These are phyloP conservation scores for Kandelia obovata DNA, from an alignment of 345 rosid genomes.

Conservation along the genomic window DNA sequence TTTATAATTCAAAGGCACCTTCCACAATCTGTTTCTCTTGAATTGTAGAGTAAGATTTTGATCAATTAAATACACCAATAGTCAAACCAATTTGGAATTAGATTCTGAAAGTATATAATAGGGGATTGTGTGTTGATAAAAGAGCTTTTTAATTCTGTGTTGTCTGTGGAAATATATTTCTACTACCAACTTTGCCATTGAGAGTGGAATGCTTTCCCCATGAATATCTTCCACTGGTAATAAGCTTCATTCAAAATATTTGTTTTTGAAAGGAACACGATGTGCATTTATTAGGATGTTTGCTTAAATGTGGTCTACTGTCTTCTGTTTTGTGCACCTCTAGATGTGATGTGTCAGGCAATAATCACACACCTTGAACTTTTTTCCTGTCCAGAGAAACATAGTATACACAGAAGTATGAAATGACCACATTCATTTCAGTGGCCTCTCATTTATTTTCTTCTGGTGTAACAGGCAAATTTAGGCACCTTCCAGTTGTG, in stretches of 20 bases:
- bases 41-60: neutral
- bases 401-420: neutral
- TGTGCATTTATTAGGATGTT: neutral
- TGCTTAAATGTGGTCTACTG: neutral
- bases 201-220: too few relatives aligned
- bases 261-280: neutral
- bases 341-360: neutral
- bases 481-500: slow-evolving; percentile 96
- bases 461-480: slow-evolving; percentile 54
- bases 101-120: neutral
- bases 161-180: neutral
- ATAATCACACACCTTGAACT: neutral
- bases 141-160: neutral
- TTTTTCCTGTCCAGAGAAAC: neutral
- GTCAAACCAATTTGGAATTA: neutral
- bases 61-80: neutral
- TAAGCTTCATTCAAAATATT: neutral
- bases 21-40: neutral
- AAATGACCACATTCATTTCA: neutral
- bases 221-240: too few relatives aligned
- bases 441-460: slow-evolving; percentile 7
- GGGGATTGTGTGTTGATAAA: neutral
- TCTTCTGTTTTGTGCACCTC: neutral
- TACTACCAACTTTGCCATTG: neutral
- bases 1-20: neutral